Evolutionary conservation across 2,329 filamentous ascomycete genomes (phyloP).

Genomic region (Dendrostoma leiphaemia): DNA sequence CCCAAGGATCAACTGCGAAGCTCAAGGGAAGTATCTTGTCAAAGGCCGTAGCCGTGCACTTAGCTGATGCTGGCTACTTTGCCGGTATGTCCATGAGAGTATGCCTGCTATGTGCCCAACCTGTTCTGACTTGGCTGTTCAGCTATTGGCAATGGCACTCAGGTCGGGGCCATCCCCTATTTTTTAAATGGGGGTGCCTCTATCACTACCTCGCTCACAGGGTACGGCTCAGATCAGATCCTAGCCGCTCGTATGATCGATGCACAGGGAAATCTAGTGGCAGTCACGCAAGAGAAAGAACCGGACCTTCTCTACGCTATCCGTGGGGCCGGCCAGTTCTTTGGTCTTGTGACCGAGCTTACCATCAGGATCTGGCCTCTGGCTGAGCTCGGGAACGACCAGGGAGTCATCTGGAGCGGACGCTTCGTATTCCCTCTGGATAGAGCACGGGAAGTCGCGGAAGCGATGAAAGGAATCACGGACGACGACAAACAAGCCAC

Average conservation of each 20-base stretch:
- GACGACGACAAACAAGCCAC: slow-evolving; percentile 21
- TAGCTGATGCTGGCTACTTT: slow-evolving; percentile 16
- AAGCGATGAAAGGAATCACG: slow-evolving; percentile 23
- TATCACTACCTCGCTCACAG: slow-evolving; percentile 18
- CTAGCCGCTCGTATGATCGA: slow-evolving; percentile 26
- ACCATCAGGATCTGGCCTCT: slow-evolving; percentile 25
- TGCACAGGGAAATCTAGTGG: slow-evolving; percentile 28
- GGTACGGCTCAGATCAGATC: slow-evolving; percentile 26
- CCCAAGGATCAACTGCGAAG: slow-evolving; percentile 2
- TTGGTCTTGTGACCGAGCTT: slow-evolving; percentile 32
- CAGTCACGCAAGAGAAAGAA: slow-evolving; percentile 22
- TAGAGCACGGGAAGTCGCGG: slow-evolving; percentile 25
- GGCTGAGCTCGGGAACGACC: slow-evolving; percentile 21
- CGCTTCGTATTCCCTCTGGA: slow-evolving; percentile 27
- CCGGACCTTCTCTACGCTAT: slow-evolving; percentile 32
- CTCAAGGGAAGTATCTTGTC: slow-evolving; percentile 16
- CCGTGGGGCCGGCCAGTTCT: slow-evolving; percentile 32
- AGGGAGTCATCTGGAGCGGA: slow-evolving; percentile 26
- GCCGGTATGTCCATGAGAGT: slow-evolving; percentile 13
- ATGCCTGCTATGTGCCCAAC: background rate
- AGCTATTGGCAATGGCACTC: slow-evolving; percentile 28
- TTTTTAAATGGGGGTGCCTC: slow-evolving; percentile 20
- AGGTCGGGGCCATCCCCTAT: slow-evolving; percentile 28
- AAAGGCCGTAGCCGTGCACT: slow-evolving; percentile 9
- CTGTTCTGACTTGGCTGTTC: slow-evolving; percentile 8